phyloP scores from a whole-genome alignment of 2,329 filamentous ascomycete species.

The Aspergillus clavatus region DNA sequence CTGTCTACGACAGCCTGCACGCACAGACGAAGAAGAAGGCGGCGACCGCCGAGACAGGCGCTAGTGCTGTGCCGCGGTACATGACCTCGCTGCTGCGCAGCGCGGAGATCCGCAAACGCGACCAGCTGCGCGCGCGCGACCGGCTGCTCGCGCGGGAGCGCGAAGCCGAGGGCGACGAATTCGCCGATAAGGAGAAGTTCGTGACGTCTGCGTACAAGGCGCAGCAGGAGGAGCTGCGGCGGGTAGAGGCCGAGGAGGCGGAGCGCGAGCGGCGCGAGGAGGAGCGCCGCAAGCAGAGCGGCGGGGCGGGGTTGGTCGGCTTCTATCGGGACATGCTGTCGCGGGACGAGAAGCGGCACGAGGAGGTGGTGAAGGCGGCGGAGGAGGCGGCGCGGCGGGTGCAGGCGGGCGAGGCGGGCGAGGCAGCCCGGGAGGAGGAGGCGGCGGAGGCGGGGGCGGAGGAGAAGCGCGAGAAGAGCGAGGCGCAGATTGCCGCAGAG shows the following conservation, averaged over 20 bases:
- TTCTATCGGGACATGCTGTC: constrained; percentile 59
- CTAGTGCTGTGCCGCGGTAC: constrained; percentile 50
- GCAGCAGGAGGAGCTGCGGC: constrained; percentile 57
- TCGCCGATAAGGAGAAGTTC: constrained; percentile 63
- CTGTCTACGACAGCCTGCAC: constrained; percentile 47
- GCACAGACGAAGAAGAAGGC: constrained; percentile 28
- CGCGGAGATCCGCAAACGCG: constrained; percentile 59
- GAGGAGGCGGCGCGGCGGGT: constrained; percentile 39
- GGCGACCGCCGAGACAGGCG: constrained; percentile 14
- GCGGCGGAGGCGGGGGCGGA: constrained; percentile 25
- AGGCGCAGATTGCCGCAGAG: constrained; percentile 53
- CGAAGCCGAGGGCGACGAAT: constrained; percentile 62
- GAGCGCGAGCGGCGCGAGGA: constrained; percentile 50
- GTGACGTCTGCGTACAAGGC: constrained; percentile 61
- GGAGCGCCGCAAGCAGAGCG: constrained; percentile 45
- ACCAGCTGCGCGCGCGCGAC: constrained; percentile 58
- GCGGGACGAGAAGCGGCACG: constrained; percentile 53
- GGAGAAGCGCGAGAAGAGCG: constrained; percentile 40
- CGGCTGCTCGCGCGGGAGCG: constrained; percentile 57
- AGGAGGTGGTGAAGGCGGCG: constrained; percentile 53
- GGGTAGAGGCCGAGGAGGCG: constrained; percentile 56
- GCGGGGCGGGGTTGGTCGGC: constrained; percentile 51
- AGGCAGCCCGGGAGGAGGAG: too few relatives aligned
- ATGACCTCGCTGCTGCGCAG: constrained; percentile 57
- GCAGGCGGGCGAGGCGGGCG: constrained; percentile 35